A percentile compares a stretch with the other conserved stretches of the same genome.
These are phyloP conservation scores for Combretum micranthum DNA, from an alignment of 345 rosid species.

Conservation along the genomic window DNA sequence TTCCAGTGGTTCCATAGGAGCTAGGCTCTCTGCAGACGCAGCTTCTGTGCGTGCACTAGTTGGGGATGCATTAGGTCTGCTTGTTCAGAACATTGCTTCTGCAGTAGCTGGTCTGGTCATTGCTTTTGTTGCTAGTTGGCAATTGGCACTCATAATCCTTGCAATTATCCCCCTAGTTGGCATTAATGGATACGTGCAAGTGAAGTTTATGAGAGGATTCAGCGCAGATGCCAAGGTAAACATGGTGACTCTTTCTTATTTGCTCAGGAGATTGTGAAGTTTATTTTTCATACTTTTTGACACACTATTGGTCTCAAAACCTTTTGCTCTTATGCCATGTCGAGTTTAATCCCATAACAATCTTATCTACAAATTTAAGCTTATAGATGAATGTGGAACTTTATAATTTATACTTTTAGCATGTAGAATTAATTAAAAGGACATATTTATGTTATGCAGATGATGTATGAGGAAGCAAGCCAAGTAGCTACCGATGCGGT, in stretches of 20 bases:
- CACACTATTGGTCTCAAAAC: no score
- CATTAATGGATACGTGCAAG: conserved; percentile 48
- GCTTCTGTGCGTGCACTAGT: conserved; percentile 63
- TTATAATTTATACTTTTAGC: no score
- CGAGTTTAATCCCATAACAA: no score
- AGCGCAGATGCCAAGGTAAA: conserved; percentile 80
- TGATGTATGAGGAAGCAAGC: conserved; percentile 86
- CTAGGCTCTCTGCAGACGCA: conserved; percentile 89
- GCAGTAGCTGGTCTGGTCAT: conserved; percentile 63
- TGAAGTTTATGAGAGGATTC: conserved; percentile 71
- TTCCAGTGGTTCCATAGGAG: conserved; percentile 80
- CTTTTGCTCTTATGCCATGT: no score
- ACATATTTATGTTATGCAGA: conserved; percentile 25
- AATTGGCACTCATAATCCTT: conserved; percentile 56
- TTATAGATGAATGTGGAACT: no score
- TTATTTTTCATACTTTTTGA: no score
- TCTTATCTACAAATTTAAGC: no score
- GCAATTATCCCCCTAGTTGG: conserved; percentile 62
- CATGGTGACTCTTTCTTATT: background rate
- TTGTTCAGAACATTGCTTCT: conserved; percentile 57
- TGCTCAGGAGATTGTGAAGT: background rate
- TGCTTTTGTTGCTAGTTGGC: conserved; percentile 73
- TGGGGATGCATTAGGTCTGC: conserved; percentile 66
- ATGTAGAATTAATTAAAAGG: no score
- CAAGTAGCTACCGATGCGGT: conserved; percentile 88